A percentile compares a stretch with the other conserved stretches of the same genome.
Evolutionary conservation across 202 grass and related monocot species (phyloP).

Genomic region (Setaria italica): DNA sequence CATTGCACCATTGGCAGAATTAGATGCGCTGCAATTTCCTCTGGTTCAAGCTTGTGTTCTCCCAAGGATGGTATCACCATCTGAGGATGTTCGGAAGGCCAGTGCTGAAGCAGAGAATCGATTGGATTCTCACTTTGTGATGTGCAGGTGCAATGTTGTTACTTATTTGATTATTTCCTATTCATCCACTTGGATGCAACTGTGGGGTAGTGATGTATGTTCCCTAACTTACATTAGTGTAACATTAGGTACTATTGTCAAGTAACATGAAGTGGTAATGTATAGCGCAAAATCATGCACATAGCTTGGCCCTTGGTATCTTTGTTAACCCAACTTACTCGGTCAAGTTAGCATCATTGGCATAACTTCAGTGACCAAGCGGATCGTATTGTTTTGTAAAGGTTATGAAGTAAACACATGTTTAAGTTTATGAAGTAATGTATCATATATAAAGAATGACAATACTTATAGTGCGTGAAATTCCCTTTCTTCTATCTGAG

Average conservation of each 20-base stretch:
- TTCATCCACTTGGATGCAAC: constrained; percentile 23
- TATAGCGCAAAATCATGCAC: not conserved
- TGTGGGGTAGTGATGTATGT: not conserved
- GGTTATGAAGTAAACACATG: constrained; percentile 14
- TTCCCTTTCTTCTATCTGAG: constrained; percentile 39
- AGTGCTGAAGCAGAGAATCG: constrained; percentile 80
- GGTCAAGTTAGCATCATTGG: constrained; percentile 16
- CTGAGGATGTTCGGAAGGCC: constrained; percentile 67
- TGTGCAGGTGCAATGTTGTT: constrained; percentile 69
- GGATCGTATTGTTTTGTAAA: not conserved
- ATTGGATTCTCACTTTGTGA: constrained; percentile 79
- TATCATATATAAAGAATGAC: not conserved
- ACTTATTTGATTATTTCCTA: constrained; percentile 29
- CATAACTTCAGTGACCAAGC: not conserved
- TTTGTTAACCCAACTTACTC: constrained; percentile 8
- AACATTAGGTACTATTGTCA: constrained; percentile 1
- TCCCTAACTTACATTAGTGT: constrained; percentile 3
- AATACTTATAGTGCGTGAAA: constrained; percentile 21
- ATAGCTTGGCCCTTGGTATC: constrained; percentile 20
- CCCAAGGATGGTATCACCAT: constrained; percentile 81
- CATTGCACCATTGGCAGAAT: constrained; percentile 74
- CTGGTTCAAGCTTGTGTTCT: constrained; percentile 89
- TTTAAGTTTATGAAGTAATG: constrained; percentile 21
- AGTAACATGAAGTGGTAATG: constrained; percentile 1
- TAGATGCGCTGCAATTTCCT: constrained; percentile 89